These are phyloP conservation scores for Cylindrodendrum hubeiense DNA, from an alignment of 2,329 filamentous ascomycete species.

Conservation along the genomic window DNA sequence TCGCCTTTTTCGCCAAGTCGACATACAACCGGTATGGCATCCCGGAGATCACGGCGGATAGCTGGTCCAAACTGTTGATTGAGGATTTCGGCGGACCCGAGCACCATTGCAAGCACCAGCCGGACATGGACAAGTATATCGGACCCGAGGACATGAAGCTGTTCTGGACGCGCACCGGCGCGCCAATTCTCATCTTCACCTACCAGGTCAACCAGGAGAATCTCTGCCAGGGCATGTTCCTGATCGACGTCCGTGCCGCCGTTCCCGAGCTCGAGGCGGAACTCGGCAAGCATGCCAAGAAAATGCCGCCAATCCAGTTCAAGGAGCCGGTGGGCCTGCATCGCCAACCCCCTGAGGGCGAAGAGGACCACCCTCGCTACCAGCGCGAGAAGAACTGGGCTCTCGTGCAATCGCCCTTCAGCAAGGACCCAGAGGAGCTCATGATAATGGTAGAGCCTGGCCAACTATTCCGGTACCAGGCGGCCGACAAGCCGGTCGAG, in stretches of 20 bases:
- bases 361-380: neutral
- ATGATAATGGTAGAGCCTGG: constrained; percentile 3
- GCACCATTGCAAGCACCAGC: constrained; percentile 38
- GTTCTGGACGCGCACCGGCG: constrained; percentile 39
- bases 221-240: constrained; percentile 39
- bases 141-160: constrained; percentile 41
- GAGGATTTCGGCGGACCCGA: constrained; percentile 37
- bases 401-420: constrained; percentile 2
- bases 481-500: neutral
- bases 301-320: constrained; percentile 35
- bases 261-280: constrained; percentile 32
- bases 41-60: neutral
- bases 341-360: constrained; percentile 25
- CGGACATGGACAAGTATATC: constrained; percentile 41
- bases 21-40: constrained; percentile 3
- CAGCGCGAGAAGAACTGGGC: constrained; percentile 12
- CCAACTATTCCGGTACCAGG: neutral
- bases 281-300: constrained; percentile 34
- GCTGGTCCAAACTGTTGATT: constrained; percentile 38
- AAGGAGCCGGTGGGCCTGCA: constrained; percentile 32
- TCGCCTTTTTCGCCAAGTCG: constrained; percentile 14
- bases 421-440: constrained; percentile 2
- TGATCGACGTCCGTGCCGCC: constrained; percentile 36
- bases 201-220: constrained; percentile 39
- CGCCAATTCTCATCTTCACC: constrained; percentile 40